Conservation (phyloP, 345 rosid genomes). For the Litchi chinensis region DNA sequence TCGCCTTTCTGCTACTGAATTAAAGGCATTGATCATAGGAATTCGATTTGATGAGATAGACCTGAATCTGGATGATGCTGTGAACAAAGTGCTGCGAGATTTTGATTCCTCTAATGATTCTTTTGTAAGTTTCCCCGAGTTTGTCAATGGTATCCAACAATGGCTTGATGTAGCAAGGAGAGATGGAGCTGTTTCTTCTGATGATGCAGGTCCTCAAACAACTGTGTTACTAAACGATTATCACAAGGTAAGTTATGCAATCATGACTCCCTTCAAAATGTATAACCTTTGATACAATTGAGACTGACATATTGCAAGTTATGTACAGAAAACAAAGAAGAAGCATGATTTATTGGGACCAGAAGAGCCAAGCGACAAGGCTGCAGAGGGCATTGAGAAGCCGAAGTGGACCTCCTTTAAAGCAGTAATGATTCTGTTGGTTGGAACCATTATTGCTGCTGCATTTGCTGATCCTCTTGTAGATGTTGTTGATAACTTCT, state of each 20-base stretch:
- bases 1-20: constrained; percentile 50
- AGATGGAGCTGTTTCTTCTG: constrained; percentile 35
- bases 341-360: constrained; percentile 67
- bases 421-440: constrained; percentile 66
- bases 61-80: constrained; percentile 70
- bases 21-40: constrained; percentile 73
- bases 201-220: constrained; percentile 46
- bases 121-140: constrained; percentile 45
- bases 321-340: constrained; percentile 65
- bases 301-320: constrained; percentile 5
- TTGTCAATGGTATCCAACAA: constrained; percentile 47
- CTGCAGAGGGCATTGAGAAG: constrained; percentile 49
- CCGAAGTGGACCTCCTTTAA: constrained; percentile 58
- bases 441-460: constrained; percentile 85
- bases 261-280: neutral
- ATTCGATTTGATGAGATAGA: constrained; percentile 78
- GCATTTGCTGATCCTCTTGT: constrained; percentile 96
- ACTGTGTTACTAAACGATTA: constrained; percentile 45
- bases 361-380: constrained; percentile 60
- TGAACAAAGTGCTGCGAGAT: constrained; percentile 53
- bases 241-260: constrained; percentile 48
- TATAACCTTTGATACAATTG: neutral
- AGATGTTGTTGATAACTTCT: constrained; percentile 86
- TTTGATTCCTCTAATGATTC: constrained; percentile 61
- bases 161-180: constrained; percentile 64